Conservation (phyloP, 352 stramenopile species). For the Thalassiosira delicatula region DNA sequence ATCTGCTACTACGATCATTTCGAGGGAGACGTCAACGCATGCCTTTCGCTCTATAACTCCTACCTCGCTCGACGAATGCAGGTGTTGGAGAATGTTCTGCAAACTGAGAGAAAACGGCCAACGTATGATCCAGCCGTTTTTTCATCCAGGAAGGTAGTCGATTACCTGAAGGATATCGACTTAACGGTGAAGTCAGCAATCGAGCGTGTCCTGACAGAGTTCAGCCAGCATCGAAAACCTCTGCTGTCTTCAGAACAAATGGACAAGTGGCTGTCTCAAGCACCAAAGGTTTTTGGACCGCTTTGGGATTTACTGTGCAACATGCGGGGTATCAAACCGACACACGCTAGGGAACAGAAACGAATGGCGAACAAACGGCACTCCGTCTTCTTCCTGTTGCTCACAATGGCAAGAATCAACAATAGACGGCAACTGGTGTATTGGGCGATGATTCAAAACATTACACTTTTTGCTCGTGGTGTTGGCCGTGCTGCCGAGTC, state of each 20-base stretch:
- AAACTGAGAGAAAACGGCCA: background rate
- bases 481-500: conserved; percentile 6
- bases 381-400: conserved; percentile 7
- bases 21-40: background rate
- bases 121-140: background rate
- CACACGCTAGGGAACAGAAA: background rate
- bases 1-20: background rate
- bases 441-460: conserved; percentile 21
- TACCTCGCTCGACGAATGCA: background rate
- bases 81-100: background rate
- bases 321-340: background rate
- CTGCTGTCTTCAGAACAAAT: background rate
- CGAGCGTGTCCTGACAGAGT: background rate
- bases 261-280: background rate
- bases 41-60: background rate
- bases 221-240: background rate
- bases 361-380: background rate
- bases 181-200: background rate
- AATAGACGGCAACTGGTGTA: conserved; percentile 1
- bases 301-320: background rate
- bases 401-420: background rate
- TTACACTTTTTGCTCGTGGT: conserved; percentile 14
- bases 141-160: background rate
- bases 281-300: background rate
- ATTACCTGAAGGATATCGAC: background rate